Conservation (phyloP, 2,329 filamentous ascomycete species). For the Colletotrichum kahawae region DNA sequence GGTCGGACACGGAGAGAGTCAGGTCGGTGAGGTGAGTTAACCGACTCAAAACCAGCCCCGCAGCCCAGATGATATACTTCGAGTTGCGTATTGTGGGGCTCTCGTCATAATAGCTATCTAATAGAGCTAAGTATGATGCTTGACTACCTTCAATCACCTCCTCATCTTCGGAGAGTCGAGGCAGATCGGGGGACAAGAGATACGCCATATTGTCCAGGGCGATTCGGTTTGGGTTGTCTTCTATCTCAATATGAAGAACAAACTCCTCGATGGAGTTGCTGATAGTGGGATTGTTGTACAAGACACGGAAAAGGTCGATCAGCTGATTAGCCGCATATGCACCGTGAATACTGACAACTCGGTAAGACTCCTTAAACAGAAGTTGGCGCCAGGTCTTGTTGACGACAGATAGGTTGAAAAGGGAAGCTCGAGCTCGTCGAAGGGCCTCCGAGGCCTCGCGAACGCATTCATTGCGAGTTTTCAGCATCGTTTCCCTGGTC, state of each 20-base stretch:
- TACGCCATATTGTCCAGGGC: not conserved
- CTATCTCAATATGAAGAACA: not conserved
- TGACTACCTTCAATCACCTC: too few relatives aligned
- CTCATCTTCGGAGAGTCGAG: not conserved
- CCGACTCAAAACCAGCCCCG: not conserved
- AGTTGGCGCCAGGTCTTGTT: not conserved
- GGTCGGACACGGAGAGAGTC: not conserved
- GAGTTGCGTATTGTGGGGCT: not conserved
- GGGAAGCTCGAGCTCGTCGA: not conserved
- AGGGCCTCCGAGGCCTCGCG: rapidly evolving
- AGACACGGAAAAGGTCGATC: not conserved
- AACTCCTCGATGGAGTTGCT: not conserved
- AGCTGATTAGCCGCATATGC: not conserved
- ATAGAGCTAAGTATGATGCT: too few relatives aligned
- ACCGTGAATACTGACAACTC: not conserved
- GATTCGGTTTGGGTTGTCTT: not conserved
- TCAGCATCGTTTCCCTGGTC: not conserved
- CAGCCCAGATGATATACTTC: not conserved
- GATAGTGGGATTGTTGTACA: rapidly evolving
- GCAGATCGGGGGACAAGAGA: not conserved
- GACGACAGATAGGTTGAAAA: not conserved
- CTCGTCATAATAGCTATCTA: too few relatives aligned
- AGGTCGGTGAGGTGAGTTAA: not conserved
- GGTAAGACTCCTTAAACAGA: not conserved
- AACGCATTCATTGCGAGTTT: too few relatives aligned